These are phyloP conservation scores for Spizellomyces sp. DNA, from an alignment of 192 early-diverging fungal genomes.

Conservation along the genomic window DNA sequence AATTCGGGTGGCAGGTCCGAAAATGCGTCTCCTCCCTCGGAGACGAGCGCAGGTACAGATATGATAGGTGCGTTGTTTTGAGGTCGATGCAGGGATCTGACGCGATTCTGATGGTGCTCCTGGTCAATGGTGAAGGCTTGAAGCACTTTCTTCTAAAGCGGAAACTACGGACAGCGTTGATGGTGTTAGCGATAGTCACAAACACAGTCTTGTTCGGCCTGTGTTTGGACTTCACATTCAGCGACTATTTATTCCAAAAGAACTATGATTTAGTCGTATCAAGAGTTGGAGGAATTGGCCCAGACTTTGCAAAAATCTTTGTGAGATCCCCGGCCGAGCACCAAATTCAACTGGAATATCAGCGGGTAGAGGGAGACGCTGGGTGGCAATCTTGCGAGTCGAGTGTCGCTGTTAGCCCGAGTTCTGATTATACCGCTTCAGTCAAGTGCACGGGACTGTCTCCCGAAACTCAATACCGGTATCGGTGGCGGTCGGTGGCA, in stretches of 20 bases:
- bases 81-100: no score
- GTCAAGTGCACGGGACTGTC: conserved; percentile 9
- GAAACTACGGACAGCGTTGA: conserved; percentile 5
- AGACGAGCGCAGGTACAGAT: neutral
- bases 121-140: no score
- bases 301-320: conserved; percentile 24
- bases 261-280: conserved; percentile 23
- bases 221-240: conserved; percentile 30
- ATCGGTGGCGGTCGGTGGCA: conserved; percentile 13
- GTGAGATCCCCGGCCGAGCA: conserved; percentile 2
- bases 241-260: conserved; percentile 16
- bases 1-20: neutral
- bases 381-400: conserved; percentile 4
- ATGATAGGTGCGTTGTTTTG: neutral
- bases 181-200: conserved; percentile 7
- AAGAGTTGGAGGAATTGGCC: conserved; percentile 20
- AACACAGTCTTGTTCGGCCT: conserved; percentile 26
- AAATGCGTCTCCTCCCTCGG: no score
- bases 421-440: conserved; percentile 21
- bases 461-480: conserved; percentile 13
- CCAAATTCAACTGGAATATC: conserved; percentile 10
- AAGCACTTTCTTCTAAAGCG: conserved; percentile 12
- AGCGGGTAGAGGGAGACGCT: neutral
- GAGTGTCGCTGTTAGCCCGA: neutral
- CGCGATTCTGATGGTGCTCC: no score